These are phyloP conservation scores for Pyrenochaeta sp. DNA, from an alignment of 2,329 filamentous ascomycete genomes.

Conservation along the genomic window DNA sequence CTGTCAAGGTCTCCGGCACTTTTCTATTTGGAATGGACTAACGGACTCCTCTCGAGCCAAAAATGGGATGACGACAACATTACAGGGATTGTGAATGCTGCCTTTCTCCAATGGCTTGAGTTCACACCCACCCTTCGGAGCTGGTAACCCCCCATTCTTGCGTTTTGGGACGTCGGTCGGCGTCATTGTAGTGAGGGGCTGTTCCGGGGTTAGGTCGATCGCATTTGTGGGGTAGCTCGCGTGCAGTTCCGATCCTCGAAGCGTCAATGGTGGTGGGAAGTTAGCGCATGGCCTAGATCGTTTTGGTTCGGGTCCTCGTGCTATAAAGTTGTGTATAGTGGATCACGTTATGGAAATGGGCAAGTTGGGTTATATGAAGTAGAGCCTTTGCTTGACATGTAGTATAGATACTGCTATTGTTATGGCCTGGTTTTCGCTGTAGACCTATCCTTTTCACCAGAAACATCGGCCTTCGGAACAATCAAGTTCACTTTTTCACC, in stretches of 20 bases:
- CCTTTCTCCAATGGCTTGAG: background rate
- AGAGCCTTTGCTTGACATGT: no score
- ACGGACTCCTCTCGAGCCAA: conserved; percentile 8
- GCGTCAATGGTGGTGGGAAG: conserved; percentile 1
- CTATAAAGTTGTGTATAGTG: no score
- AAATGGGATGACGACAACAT: background rate
- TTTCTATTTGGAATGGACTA: conserved; percentile 22
- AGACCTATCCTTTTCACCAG: no score
- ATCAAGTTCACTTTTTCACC: no score
- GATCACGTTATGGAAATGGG: no score
- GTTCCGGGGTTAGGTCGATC: conserved; percentile 18
- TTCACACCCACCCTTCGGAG: conserved; percentile 3
- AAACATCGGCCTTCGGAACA: no score
- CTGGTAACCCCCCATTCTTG: conserved; percentile 12
- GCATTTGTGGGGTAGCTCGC: conserved; percentile 28
- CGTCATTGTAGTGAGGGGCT: conserved; percentile 32
- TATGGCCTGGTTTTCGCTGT: no score
- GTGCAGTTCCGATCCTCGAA: conserved; percentile 10
- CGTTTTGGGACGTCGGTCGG: conserved; percentile 9
- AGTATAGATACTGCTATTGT: no score
- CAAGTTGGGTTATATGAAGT: no score
- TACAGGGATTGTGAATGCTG: background rate
- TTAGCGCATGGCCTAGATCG: background rate
- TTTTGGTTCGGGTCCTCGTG: background rate
- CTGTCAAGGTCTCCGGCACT: no score